These are phyloP conservation scores for Hypsizygus ulmarius DNA, from an alignment of 1,284 basidiomycete species.

Conservation along the genomic window DNA sequence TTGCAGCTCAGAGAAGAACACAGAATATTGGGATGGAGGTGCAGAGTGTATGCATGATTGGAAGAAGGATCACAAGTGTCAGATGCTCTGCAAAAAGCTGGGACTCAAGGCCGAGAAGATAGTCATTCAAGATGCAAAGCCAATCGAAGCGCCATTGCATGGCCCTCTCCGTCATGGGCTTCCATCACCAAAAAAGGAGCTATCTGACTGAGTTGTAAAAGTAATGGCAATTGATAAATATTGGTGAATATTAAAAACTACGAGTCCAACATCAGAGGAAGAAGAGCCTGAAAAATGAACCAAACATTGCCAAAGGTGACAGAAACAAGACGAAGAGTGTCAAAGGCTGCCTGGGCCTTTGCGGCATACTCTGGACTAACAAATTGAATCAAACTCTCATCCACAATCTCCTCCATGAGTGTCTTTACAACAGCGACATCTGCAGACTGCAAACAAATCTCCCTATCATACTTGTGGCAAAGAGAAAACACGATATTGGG, in stretches of 20 bases:
- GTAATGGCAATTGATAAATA: neutral
- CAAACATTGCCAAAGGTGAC: conserved; percentile 29
- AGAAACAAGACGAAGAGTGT: conserved; percentile 16
- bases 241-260: too few species aligned
- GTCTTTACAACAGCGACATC: too few species aligned
- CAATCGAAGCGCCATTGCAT: too few species aligned
- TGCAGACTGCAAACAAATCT: too few species aligned
- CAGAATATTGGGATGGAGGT: conserved; percentile 4
- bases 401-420: conserved; percentile 30
- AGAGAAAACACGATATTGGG: too few species aligned
- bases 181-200: conserved; percentile 2
- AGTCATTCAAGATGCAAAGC: neutral
- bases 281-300: conserved; percentile 26
- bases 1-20: conserved; percentile 2
- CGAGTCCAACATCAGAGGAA: conserved; percentile 24
- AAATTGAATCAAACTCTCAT: conserved; percentile 31
- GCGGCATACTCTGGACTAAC: conserved; percentile 24
- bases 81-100: conserved; percentile 1
- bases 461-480: too few species aligned
- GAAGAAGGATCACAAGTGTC: conserved; percentile 4
- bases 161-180: conserved; percentile 6
- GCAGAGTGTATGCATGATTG: neutral
- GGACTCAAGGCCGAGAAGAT: neutral
- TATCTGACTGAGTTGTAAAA: neutral
- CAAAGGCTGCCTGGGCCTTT: conserved; percentile 21